Evolutionary conservation across 2,329 filamentous ascomycete genomes (phyloP), one percentile per base, ranked within the genome.

Genomic region (Diplodia sapinea): DNA sequence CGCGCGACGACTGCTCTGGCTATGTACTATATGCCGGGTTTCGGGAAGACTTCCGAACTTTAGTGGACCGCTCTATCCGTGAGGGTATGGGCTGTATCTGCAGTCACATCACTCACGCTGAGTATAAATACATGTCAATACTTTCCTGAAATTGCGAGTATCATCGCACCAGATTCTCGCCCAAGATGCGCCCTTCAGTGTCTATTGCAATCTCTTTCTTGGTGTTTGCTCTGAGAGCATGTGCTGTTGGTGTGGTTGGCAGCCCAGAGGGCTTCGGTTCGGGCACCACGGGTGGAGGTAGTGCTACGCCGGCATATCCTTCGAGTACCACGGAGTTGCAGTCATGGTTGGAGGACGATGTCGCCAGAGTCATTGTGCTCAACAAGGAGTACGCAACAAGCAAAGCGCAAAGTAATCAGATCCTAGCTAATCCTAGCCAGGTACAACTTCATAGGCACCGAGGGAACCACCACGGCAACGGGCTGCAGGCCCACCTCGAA

Each of bases 231-330:
- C 40, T 55, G 13, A 54, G 51, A 54, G 64, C 64, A 7, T 56
- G 17, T 17, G 66, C 66, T 29, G 57, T 64, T 50, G 66, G 66
- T 33, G 76, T 77, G 6, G 71, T 73, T 36, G 79, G 79, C 13
- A 72, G 79, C 43, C 78, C 82, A 15, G 79, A 82, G 70, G 83
- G 83, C 63, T 85, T 85, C 68, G 83, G 82, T 13, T 75, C 79
- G 67, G 85, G 85, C 54, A 84, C 86, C 33, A 89, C 88, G n/a
- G 88, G 88, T 38, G 88, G 88, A 73, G 87, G 87, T 65, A 80
- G 71, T 68, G 86, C 85, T 29, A 77, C 80, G 11, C 75, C 85
- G 26, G 85, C 85, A 17, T 85, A 86, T 71, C 87, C 87, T 15
- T 79, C 75, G 23, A 84, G 80, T 57, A 87, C 76, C 51, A 81